Evolutionary conservation across 805 yeast species (phyloP).

Genomic region (Saturnispora galanensis): DNA sequence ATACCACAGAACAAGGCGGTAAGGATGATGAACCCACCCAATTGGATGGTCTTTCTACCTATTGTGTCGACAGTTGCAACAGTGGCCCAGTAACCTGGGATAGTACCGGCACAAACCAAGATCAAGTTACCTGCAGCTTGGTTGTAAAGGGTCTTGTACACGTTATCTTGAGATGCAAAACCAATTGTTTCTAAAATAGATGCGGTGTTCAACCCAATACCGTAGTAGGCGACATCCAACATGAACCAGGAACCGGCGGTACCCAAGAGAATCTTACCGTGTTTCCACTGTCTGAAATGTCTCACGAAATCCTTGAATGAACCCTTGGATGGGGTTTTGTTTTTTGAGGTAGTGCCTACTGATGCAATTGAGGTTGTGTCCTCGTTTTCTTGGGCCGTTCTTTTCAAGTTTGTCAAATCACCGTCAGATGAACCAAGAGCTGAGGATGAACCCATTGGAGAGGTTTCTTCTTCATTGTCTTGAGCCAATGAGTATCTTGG

Average conservation of each 20-base stretch:
- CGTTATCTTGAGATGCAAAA: constrained; percentile 61
- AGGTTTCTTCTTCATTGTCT: constrained; percentile 43
- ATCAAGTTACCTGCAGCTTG: constrained; percentile 88
- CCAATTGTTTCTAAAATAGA: constrained; percentile 76
- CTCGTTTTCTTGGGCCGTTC: constrained; percentile 1
- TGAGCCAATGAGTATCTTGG: constrained; percentile 85
- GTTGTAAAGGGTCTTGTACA: constrained; percentile 62
- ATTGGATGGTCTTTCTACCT: constrained; percentile 81
- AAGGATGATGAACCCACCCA: constrained; percentile 62
- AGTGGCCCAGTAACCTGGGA: constrained; percentile 88
- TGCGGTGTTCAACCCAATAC: constrained; percentile 78
- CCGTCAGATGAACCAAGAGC: constrained; percentile 40
- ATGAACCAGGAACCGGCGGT: constrained; percentile 90
- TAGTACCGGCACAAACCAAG: constrained; percentile 87
- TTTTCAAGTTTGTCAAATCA: constrained; percentile 33
- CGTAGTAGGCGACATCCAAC: constrained; percentile 86
- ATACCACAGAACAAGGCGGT: constrained; percentile 66
- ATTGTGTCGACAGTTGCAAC: constrained; percentile 71
- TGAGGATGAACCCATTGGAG: constrained; percentile 42
- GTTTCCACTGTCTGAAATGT: constrained; percentile 81
- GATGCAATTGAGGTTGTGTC: constrained; percentile 26
- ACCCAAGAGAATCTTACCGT: constrained; percentile 74
- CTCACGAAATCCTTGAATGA: constrained; percentile 58
- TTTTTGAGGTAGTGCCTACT: constrained; percentile 19
- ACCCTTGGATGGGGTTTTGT: constrained; percentile 61